Evolutionary conservation across 1,284 basidiomycete genomes (phyloP).

Genomic region (Thecaphora frezii): DNA sequence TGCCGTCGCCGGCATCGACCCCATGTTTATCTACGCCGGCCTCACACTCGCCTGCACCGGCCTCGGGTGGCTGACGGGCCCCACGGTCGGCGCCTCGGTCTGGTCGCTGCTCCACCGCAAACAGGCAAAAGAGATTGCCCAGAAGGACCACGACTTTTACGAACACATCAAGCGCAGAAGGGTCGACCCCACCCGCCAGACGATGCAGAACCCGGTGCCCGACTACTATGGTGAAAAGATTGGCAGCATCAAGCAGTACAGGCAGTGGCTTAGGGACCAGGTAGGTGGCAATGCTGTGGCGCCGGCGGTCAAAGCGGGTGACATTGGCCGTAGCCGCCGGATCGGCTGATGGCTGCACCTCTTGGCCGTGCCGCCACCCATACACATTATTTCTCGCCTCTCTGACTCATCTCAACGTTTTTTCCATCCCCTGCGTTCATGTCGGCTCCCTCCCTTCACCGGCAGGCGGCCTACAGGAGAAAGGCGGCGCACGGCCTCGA

Average conservation of each 20-base stretch:
- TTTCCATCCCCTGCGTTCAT: too few relatives aligned
- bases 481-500: conserved; percentile 52
- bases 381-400: neutral
- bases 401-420: neutral
- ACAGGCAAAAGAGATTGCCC: conserved; percentile 39
- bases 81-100: conserved; percentile 42
- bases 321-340: too few relatives aligned
- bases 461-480: conserved; percentile 42
- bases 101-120: conserved; percentile 45
- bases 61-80: conserved; percentile 52
- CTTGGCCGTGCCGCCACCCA: too few relatives aligned
- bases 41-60: conserved; percentile 49
- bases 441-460: neutral
- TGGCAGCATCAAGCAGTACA: conserved; percentile 49
- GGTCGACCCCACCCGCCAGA: conserved; percentile 49
- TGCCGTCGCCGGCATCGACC: conserved; percentile 49
- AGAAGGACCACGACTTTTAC: conserved; percentile 52
- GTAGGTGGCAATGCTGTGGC: conserved; percentile 5
- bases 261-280: conserved; percentile 57
- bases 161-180: conserved; percentile 46
- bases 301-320: conserved; percentile 1
- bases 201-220: conserved; percentile 54
- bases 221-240: conserved; percentile 58
- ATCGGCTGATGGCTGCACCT: too few relatives aligned
- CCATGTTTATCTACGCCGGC: conserved; percentile 46